Evolutionary conservation across 805 yeast species (phyloP).

Genomic region (Maudiozyma barnettii): DNA sequence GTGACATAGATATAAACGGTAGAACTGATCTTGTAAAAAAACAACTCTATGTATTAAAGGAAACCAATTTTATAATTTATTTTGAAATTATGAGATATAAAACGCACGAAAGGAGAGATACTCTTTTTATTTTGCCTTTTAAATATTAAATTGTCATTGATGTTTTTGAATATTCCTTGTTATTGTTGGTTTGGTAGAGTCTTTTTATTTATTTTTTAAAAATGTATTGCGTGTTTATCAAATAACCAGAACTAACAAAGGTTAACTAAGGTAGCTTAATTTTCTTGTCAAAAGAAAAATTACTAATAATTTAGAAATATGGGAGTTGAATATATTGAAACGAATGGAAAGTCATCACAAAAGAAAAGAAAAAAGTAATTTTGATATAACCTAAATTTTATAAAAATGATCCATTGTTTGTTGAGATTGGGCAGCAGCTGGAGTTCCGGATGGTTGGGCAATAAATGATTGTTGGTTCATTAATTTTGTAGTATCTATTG

Average conservation of each 20-base stretch:
- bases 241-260: neutral
- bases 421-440: neutral
- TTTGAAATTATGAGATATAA: no score
- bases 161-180: no score
- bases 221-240: no score
- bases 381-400: neutral
- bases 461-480: neutral
- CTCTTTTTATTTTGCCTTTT: no score
- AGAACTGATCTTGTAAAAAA: no score
- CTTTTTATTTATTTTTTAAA: no score
- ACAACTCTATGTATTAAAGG: no score
- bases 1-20: no score
- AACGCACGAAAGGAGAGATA: no score
- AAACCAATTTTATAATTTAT: no score
- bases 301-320: neutral
- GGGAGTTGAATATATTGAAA: neutral
- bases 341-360: neutral
- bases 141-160: no score
- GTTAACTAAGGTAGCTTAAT: neutral
- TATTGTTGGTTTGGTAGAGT: no score
- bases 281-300: neutral
- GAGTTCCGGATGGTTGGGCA: neutral
- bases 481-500: neutral
- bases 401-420: neutral
- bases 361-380: neutral